phyloP scores from a whole-genome alignment of 106 monocot genomes.

The Dendrobium nobile region DNA sequence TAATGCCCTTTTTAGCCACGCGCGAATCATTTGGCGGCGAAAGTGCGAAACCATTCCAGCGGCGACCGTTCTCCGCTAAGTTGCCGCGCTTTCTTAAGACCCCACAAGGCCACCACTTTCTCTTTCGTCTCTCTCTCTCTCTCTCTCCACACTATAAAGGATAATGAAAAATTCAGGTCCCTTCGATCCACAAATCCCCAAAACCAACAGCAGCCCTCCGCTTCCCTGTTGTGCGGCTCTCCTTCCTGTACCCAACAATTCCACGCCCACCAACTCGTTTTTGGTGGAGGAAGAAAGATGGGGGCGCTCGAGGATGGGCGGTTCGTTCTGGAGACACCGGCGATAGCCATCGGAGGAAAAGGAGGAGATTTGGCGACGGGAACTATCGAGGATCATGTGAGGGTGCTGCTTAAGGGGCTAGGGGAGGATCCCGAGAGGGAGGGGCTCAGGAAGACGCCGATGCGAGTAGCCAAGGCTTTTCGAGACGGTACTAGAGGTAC shows the following conservation, averaged over 20 bases:
- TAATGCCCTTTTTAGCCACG: neutral
- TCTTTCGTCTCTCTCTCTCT: neutral
- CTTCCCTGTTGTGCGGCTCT: neutral
- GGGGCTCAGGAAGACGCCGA: constrained; percentile 55
- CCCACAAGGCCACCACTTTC: neutral
- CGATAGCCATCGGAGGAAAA: neutral
- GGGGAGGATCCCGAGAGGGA: constrained; percentile 50
- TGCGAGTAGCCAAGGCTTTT: constrained; percentile 61
- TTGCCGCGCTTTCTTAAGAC: neutral
- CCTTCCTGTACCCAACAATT: neutral
- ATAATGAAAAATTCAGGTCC: neutral
- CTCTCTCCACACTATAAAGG: neutral
- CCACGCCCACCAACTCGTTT: neutral
- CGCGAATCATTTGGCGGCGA: neutral
- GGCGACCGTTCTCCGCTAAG: neutral
- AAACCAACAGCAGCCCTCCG: neutral
- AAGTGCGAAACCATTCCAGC: neutral
- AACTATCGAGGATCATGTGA: constrained; percentile 46
- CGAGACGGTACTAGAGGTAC: constrained; percentile 44
- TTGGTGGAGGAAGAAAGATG: constrained; percentile 11
- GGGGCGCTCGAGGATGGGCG: constrained; percentile 12
- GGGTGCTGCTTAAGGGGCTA: constrained; percentile 34
- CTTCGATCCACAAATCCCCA: constrained; percentile 2
- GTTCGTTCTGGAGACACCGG: constrained; percentile 4
- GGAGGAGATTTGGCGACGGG: constrained; percentile 6